Conservation (phyloP, 176 grass and related monocot genomes). For the Coix lacrymajobi region DNA sequence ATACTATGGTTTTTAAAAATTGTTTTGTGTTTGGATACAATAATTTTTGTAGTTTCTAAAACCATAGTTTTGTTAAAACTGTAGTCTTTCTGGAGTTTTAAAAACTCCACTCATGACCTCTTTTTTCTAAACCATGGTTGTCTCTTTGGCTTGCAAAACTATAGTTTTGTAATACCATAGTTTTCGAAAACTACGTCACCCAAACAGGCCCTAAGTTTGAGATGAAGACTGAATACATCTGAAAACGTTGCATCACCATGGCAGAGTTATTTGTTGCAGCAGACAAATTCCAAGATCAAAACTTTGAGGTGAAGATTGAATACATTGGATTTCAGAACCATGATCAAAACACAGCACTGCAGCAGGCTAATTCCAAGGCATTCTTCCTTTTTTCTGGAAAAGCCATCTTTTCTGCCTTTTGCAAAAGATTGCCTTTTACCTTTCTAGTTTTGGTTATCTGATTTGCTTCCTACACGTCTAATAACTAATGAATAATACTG, state of each 20-base stretch:
- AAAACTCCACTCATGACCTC: too few species aligned
- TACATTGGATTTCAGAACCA: neutral
- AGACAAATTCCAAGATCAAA: neutral
- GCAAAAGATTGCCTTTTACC: neutral
- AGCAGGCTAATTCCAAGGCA: neutral
- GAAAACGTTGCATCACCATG: neutral
- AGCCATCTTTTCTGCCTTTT: neutral
- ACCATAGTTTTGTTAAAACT: too few species aligned
- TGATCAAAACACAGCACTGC: neutral
- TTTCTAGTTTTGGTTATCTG: neutral
- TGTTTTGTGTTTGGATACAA: too few species aligned
- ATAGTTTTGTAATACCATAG: too few species aligned
- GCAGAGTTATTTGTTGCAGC: neutral
- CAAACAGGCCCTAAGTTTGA: too few species aligned
- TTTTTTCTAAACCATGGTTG: too few species aligned
- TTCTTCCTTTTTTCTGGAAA: neutral
- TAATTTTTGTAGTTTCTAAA: too few species aligned
- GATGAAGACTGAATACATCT: neutral
- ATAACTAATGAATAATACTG: neutral
- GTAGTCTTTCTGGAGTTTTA: too few species aligned
- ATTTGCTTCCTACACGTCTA: neutral
- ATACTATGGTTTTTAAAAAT: too few species aligned
- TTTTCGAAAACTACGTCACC: too few species aligned
- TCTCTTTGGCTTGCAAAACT: too few species aligned
- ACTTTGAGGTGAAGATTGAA: neutral